Base-by-base conservation (phyloP, 768 basidiomycete species). In the Neoboletus magnificus region DNA sequence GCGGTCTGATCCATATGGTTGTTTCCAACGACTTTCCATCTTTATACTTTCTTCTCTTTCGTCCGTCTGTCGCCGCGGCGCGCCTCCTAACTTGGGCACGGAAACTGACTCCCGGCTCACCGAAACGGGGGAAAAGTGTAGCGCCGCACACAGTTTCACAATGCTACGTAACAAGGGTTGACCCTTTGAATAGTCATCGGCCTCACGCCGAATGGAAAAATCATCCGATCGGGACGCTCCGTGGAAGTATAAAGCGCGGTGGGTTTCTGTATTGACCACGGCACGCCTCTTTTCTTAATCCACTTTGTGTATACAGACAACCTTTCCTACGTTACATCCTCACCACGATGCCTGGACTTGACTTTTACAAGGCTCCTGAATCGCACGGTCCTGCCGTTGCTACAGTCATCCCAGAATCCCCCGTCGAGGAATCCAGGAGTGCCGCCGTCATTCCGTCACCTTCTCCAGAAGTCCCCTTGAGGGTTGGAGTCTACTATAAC, bases 401-500 rank as follows among this genome's bases (percentile, higher is more conserved):
- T 6, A 36, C 42, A 20, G 13, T 40, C 25, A 32, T 50, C 27
- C 48, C 63, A 9, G 35, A 48, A 7, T 56, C 50, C 0, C 64
- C 62, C 11, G 3, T 52, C 16, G 37, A 56, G 29, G 57, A 47
- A 25, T 27, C 50, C 27, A 55, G 33, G 8, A 0, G 22, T 13
- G 1, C 51, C 22, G 3, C n/a, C 2, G 22, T 48, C 15, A 4
- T 15, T 29, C 30, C 16, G 8, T 46, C 60, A 15, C 57, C 62
- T 37, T 50, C 59, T 12, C 60, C 67, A 1, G 52, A 49, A 13
- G 3, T 7, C 2, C 48, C 60, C 2, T 54, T 61, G 52, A 70
- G 43, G 22, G 9, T 57, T 5, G 66, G 52, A 12, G 71, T 71
- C 3, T 89, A 88, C 69, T 81, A 83, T 67, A 90, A 89, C 64